Evolutionary conservation across 2,329 filamentous ascomycete genomes (phyloP), one percentile per base, ranked within the genome.

Genomic region (Colletotrichum truncatum): DNA sequence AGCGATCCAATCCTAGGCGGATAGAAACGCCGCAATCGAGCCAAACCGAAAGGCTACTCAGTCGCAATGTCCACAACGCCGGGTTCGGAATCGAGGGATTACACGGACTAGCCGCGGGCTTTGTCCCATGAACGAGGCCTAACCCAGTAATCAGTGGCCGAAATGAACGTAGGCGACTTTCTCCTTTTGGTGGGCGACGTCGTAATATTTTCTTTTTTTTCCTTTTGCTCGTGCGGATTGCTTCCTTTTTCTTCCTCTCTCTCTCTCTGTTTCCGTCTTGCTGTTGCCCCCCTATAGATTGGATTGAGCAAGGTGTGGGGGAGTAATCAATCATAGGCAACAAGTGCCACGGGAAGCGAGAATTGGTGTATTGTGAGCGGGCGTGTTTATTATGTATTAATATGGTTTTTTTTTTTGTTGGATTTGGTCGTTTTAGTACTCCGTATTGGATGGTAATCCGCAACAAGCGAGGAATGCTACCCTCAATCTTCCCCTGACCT

Each of bases 61-160:
- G 39, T 65, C 48, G 62, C 62, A 65, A 65, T 65, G 48, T 65
- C 62, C 56, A 65, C 62, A 62, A 61, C 28, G 62, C 41, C 56
- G 39, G 60, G 53, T 34, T 51, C 45, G 30, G 45, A 32, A 34
- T 34, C 46, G 46, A 49, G 46, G n/a, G 28, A 28, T 26, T 39
- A n/a, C n/a, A n/a, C 10, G 54, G 41, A 26, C 34, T 39, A 39
- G 48, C 18, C n/a, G 21, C 18, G 38, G 11, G 39, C 54, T 60
- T 52, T 30, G 39, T 38, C n/a, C 45, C 41, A 39, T 48, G 52
- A 28, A 56, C 55, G 61, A 64, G 28, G 34, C 23, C 62, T 32
- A 61, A 61, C 21, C 21, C 32, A 62, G 62, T 45, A 65, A 65
- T 49, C 39, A 43, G 48, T 39, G 57, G 41, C 57, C 55, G 56